phyloP scores from a whole-genome alignment of 768 basidiomycete genomes.

The Grammothele lineata region DNA sequence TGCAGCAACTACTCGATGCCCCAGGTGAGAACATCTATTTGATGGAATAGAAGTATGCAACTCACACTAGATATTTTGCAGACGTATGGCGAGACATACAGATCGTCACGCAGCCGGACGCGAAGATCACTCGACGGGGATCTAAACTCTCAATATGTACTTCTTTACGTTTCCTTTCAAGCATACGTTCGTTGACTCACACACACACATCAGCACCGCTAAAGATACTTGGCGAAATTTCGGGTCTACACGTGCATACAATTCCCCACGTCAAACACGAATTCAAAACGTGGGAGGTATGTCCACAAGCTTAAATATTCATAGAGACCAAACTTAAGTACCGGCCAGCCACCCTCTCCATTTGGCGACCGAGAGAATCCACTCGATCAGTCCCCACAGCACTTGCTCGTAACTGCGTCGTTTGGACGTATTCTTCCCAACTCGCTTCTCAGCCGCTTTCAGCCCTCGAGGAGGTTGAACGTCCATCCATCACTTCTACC shows the following conservation, averaged over 20 bases:
- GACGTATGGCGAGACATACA: constrained; percentile 73
- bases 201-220: constrained; percentile 76
- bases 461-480: constrained; percentile 59
- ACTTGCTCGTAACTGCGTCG: constrained; percentile 81
- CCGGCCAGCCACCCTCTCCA: constrained; percentile 21
- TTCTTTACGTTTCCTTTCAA: no score
- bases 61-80: constrained; percentile 24
- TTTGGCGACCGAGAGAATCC: constrained; percentile 36
- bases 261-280: constrained; percentile 58
- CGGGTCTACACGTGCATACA: constrained; percentile 49
- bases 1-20: constrained; percentile 59
- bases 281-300: constrained; percentile 63
- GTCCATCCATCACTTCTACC: constrained; percentile 90
- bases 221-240: constrained; percentile 49
- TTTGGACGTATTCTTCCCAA: constrained; percentile 83
- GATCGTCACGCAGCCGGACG: constrained; percentile 72
- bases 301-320: constrained; percentile 16
- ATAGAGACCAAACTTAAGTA: no score
- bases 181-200: no score
- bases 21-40: constrained; percentile 43
- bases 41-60: not conserved
- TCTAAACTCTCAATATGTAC: constrained; percentile 54
- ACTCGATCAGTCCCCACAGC: constrained; percentile 29
- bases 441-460: constrained; percentile 59
- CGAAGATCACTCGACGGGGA: constrained; percentile 56